A percentile compares a stretch with the other conserved stretches of the same genome.
Evolutionary conservation across 495 filamentous ascomycete genomes (phyloP).

Genomic region (Penicillium egyptiacum): DNA sequence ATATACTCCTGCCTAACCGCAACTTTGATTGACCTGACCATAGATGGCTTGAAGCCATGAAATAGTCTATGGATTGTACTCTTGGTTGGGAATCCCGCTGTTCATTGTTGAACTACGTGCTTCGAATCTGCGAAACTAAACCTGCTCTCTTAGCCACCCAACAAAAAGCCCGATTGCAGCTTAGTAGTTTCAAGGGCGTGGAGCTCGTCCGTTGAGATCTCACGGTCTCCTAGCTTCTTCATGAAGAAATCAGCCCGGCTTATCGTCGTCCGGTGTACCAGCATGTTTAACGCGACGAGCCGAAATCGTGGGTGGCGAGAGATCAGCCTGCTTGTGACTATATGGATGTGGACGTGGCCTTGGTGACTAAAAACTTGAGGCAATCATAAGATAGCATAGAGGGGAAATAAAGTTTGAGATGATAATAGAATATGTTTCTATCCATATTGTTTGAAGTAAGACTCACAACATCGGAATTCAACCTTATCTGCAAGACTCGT

Average conservation of each 20-base stretch:
- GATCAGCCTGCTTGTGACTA: too few relatives aligned
- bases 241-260: too few relatives aligned
- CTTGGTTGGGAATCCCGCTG: background rate
- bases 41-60: background rate
- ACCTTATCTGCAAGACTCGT: background rate
- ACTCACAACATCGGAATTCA: background rate
- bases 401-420: background rate
- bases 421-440: background rate
- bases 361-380: background rate
- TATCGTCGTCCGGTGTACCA: too few relatives aligned
- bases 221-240: too few relatives aligned
- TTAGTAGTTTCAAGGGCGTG: too few relatives aligned
- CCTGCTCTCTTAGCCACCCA: too few relatives aligned
- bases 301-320: too few relatives aligned
- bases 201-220: too few relatives aligned
- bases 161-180: too few relatives aligned
- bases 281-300: too few relatives aligned
- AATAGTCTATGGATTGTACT: background rate
- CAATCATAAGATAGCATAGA: background rate
- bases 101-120: background rate
- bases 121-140: background rate
- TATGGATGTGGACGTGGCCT: too few relatives aligned
- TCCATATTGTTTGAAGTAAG: background rate
- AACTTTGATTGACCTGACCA: background rate
- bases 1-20: slow-evolving; percentile 10